A percentile compares a stretch with the other conserved stretches of the same genome.
Conservation (phyloP, 352 stramenopile species). For the Phytopythium chamaehyphon region DNA sequence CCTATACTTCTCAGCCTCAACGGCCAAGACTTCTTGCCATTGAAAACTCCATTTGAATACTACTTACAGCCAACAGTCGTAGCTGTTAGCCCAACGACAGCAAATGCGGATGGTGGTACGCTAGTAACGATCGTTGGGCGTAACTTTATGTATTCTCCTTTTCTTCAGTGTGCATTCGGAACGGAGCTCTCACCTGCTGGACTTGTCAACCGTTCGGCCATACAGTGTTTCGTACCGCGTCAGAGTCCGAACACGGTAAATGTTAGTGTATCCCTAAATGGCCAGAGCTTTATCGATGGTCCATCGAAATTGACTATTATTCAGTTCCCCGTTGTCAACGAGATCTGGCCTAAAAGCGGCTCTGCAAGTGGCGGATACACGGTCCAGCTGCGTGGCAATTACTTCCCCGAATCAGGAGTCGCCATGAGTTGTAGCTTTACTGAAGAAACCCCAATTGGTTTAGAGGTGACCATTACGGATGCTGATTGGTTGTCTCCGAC, state of each 20-base stretch:
- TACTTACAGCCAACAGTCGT: slow-evolving; percentile 38
- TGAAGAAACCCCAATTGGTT: not conserved
- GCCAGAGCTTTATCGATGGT: slow-evolving; percentile 43
- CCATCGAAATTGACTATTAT: slow-evolving; percentile 43
- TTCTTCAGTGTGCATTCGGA: slow-evolving; percentile 56
- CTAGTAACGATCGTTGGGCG: slow-evolving; percentile 49
- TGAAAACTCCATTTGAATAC: slow-evolving; percentile 61
- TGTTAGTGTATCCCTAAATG: slow-evolving; percentile 62
- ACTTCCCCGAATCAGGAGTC: slow-evolving; percentile 16
- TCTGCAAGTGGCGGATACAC: slow-evolving; percentile 24
- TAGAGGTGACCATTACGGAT: not conserved
- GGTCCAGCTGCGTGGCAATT: slow-evolving; percentile 28
- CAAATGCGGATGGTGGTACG: slow-evolving; percentile 47
- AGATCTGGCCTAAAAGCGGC: slow-evolving; percentile 29
- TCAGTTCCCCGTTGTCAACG: slow-evolving; percentile 38
- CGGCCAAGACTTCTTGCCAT: slow-evolving; percentile 53
- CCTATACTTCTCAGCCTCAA: slow-evolving; percentile 73
- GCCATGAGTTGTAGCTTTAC: slow-evolving; percentile 27
- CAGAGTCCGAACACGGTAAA: slow-evolving; percentile 19
- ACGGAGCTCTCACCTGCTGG: slow-evolving; percentile 29
- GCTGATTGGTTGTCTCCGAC: slow-evolving; percentile 17
- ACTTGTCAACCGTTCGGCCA: slow-evolving; percentile 52
- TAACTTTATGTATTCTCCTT: slow-evolving; percentile 51
- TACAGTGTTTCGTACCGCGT: slow-evolving; percentile 55
- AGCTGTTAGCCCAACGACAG: slow-evolving; percentile 32